Evolutionary conservation across 2,329 filamentous ascomycete species (phyloP), one percentile per base, ranked within the genome.

Genomic region (Aspergillus sp.): DNA sequence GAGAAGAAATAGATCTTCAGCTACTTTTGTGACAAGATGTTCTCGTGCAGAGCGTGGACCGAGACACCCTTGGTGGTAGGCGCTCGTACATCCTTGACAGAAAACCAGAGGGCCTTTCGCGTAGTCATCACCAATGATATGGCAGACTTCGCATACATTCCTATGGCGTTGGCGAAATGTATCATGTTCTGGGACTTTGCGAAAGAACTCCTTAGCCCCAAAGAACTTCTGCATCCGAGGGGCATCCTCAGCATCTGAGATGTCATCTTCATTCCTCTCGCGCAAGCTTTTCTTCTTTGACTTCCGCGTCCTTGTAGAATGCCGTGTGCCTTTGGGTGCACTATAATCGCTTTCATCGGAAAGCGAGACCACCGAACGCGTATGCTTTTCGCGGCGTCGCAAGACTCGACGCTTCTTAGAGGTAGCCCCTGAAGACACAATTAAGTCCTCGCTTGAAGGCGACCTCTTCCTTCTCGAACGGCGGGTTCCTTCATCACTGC

Each of bases 11-110:
- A 89, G 77, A 2, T 89, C 86, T 1, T 89, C 81, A 2, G 82
- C 88, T 55, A 97, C 77, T 73, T 98, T 99, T 23, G 92, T 98
- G 8, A 91, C 91, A 38, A 95, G 79, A 73, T 98, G 95, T n/a
- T 96, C 92, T 62, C 95, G 85, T 11, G 75, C 80, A 54, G 84
- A 85, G 53, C 95, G 86, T 52, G 83, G 81, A 1, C 94, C 92
- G 27, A 99, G 82, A 71, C 95, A 99, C 42, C 78, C 79, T 73
- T 90, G 91, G 76, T 99, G 95, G 67, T 92, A 96, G 0, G 90
- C 84, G 51, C 88, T 81, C 2, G 89, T 92, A 73, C 95, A 99
- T 30, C 95, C 95, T 77, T 99, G 96, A 68, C 95, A 99, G 70
- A 89, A 88, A 36, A 99, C 84, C 23, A 99, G 80, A 41, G 85